These are phyloP conservation scores for Pichia membranifaciens DNA, from an alignment of 805 yeast species.

Conservation along the genomic window DNA sequence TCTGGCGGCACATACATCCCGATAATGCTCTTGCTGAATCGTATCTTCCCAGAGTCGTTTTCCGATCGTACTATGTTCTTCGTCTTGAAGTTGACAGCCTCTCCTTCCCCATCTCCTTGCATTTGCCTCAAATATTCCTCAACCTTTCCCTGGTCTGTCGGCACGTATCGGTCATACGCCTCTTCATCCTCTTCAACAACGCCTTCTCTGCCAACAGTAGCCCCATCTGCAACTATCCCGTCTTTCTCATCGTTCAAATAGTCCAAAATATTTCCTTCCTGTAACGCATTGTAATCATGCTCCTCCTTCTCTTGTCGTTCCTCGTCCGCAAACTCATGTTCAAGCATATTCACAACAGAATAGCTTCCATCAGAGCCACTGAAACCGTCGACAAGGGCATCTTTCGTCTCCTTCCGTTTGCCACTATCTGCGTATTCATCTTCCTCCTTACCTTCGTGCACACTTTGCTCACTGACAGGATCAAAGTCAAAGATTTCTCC, in stretches of 20 bases:
- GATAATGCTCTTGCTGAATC: constrained; percentile 6
- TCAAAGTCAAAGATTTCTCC: constrained; percentile 12
- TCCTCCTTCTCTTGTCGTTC: constrained; percentile 6
- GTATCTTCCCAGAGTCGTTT: constrained; percentile 10
- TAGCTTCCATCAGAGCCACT: background rate
- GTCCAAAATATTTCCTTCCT: constrained; percentile 1
- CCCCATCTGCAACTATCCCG: constrained; percentile 9
- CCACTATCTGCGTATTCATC: background rate
- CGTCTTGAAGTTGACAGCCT: constrained; percentile 1
- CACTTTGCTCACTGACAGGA: background rate
- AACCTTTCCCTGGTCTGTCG: constrained; percentile 21
- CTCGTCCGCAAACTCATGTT: constrained; percentile 1
- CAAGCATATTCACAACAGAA: constrained; percentile 1
- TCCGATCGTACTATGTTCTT: constrained; percentile 4
- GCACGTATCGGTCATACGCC: constrained; percentile 27
- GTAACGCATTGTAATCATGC: constrained; percentile 2
- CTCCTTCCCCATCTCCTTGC: constrained; percentile 3
- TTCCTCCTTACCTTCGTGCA: background rate
- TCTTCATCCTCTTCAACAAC: constrained; percentile 24
- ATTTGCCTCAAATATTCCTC: constrained; percentile 14
- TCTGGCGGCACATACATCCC: constrained; percentile 63
- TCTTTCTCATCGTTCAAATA: background rate
- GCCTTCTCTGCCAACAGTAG: background rate
- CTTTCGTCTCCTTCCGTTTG: background rate
- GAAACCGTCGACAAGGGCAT: background rate